A percentile compares a stretch with the other conserved stretches of the same genome.
Conservation (phyloP, 257 asterid species). For the Nicotiana tabacum region DNA sequence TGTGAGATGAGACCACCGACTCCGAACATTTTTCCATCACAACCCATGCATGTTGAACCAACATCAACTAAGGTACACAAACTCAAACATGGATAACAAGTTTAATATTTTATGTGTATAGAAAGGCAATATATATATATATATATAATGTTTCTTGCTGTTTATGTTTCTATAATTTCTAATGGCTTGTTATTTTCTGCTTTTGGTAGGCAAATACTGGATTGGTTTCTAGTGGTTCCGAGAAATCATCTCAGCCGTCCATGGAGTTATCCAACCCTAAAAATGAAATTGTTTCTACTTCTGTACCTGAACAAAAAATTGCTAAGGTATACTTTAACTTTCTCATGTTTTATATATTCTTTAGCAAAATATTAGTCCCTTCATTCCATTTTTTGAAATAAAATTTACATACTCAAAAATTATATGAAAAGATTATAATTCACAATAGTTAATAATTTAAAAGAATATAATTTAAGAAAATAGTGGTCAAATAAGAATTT, state of each 20-base stretch:
- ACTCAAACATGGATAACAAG: not conserved
- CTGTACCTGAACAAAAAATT: conserved; percentile 55
- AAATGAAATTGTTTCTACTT: conserved; percentile 30
- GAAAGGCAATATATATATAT: not conserved
- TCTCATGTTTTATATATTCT: not conserved
- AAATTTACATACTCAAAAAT: not conserved
- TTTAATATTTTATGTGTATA: not conserved
- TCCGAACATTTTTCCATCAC: conserved; percentile 88
- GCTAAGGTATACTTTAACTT: conserved; percentile 49
- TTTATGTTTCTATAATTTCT: not conserved
- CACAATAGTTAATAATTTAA: not conserved
- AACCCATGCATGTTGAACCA: conserved; percentile 90
- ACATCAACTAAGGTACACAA: conserved; percentile 48
- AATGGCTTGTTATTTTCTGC: conserved; percentile 22
- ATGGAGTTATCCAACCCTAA: conserved; percentile 60
- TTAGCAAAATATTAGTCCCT: not conserved
- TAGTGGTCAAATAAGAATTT: not conserved
- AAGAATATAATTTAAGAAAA: not conserved
- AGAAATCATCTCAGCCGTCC: conserved; percentile 81
- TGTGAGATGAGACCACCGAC: conserved; percentile 72
- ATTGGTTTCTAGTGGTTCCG: conserved; percentile 50
- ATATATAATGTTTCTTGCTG: not conserved
- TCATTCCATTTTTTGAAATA: not conserved
- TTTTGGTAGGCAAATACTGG: conserved; percentile 56
- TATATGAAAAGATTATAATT: not conserved